Conservation (phyloP, 768 basidiomycete genomes). For the Collybia mongolica region DNA sequence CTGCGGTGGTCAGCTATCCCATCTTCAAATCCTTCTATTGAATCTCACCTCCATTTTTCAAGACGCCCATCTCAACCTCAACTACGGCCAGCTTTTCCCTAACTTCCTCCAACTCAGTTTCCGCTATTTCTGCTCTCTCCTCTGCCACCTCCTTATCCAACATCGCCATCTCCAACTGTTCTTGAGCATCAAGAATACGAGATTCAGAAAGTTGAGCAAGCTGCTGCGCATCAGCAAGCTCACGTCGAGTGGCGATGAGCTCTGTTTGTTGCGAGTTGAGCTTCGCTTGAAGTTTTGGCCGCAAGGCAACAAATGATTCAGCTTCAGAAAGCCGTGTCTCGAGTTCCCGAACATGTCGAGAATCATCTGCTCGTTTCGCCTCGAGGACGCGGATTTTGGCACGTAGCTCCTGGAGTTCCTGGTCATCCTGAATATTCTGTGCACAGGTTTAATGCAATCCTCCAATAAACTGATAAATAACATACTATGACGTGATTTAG, state of each 20-base stretch:
- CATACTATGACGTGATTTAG: constrained; percentile 15
- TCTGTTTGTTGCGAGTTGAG: constrained; percentile 80
- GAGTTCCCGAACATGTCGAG: constrained; percentile 78
- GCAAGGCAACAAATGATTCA: constrained; percentile 76
- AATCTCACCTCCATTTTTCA: constrained; percentile 55
- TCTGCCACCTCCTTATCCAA: constrained; percentile 97
- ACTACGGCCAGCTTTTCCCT: constrained; percentile 76
- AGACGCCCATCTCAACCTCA: constrained; percentile 80
- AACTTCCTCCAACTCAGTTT: constrained; percentile 74
- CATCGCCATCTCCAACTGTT: constrained; percentile 93
- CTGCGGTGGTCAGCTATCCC: not conserved
- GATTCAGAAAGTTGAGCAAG: constrained; percentile 69
- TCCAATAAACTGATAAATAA: not conserved
- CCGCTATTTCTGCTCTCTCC: constrained; percentile 81
- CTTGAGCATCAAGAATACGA: constrained; percentile 74
- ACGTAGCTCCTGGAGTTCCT: constrained; percentile 75
- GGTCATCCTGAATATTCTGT: constrained; percentile 39
- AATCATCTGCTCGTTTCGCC: constrained; percentile 82
- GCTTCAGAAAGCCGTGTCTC: constrained; percentile 84
- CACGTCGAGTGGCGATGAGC: constrained; percentile 70
- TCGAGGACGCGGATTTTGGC: constrained; percentile 86
- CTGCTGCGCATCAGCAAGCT: constrained; percentile 75
- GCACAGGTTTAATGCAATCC: not conserved
- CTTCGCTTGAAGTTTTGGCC: constrained; percentile 92
- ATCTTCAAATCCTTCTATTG: too few relatives aligned